Evolutionary conservation across 257 asterid species (phyloP).

Genomic region (Jacaranda mimosifolia): DNA sequence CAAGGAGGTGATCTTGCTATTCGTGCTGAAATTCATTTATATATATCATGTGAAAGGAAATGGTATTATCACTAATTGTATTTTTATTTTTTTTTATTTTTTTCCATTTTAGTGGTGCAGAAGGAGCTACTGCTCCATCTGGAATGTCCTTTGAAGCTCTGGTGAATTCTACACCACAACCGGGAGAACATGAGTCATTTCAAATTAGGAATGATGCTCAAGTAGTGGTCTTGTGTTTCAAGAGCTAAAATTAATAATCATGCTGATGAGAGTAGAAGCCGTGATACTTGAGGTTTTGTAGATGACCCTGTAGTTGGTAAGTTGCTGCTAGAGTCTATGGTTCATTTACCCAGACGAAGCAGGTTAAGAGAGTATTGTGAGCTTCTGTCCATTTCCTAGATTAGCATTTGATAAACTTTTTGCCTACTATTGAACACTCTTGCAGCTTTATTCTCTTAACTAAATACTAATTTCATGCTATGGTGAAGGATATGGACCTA

Average conservation of each 20-base stretch:
- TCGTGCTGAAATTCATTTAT: slow-evolving; percentile 21
- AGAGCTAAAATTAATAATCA: too few species aligned
- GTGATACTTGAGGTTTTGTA: background rate
- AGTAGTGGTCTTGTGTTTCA: too few species aligned
- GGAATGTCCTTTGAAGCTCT: too few species aligned
- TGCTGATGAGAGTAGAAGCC: slow-evolving; percentile 34
- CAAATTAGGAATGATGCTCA: too few species aligned
- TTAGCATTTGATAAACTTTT: too few species aligned
- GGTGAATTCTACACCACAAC: slow-evolving; percentile 45
- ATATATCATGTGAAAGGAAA: slow-evolving; percentile 55
- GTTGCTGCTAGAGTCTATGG: background rate
- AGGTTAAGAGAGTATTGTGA: background rate
- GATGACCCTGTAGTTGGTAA: slow-evolving; percentile 5
- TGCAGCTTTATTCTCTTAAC: too few species aligned
- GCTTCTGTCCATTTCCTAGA: too few species aligned
- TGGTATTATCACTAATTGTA: slow-evolving; percentile 37
- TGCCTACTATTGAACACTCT: too few species aligned
- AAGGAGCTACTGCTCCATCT: background rate
- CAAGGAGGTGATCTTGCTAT: slow-evolving; percentile 63
- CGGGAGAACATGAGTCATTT: slow-evolving; percentile 16
- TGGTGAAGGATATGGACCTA: too few species aligned
- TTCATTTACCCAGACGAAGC: background rate
- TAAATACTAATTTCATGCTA: too few species aligned
- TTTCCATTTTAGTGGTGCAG: slow-evolving; percentile 54
- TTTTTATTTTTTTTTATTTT: slow-evolving; percentile 7